Evolutionary conservation across 1,139 yeast genomes (phyloP).

Genomic region (Geotrichum fermentans): DNA sequence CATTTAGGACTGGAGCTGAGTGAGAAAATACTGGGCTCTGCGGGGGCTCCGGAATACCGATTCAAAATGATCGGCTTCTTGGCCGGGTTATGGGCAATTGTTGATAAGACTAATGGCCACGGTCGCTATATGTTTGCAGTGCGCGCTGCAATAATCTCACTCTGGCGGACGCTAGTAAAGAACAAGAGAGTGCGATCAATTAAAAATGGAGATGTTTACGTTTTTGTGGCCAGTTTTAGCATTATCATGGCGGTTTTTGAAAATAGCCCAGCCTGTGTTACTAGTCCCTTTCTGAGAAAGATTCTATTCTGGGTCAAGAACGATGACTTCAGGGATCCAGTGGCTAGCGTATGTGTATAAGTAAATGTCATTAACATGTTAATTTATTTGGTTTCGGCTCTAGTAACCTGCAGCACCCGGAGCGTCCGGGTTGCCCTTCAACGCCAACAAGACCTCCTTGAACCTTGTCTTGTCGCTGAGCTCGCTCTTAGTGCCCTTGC

Average conservation of each 20-base stretch:
- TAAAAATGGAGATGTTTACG: slow-evolving; percentile 33
- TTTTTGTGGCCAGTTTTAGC: slow-evolving; percentile 36
- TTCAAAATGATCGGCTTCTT: slow-evolving; percentile 39
- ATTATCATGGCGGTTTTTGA: slow-evolving; percentile 36
- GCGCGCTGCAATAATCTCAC: slow-evolving; percentile 38
- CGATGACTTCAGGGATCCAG: slow-evolving; percentile 30
- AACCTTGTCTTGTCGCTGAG: slow-evolving; percentile 66
- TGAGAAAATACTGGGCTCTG: slow-evolving; percentile 33
- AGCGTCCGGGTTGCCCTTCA: slow-evolving; percentile 63
- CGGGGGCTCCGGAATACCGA: slow-evolving; percentile 33
- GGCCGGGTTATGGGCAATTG: slow-evolving; percentile 40
- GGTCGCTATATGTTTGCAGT: slow-evolving; percentile 37
- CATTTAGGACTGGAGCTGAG: slow-evolving; percentile 40
- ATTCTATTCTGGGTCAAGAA: slow-evolving; percentile 35
- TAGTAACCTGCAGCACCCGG: slow-evolving; percentile 66
- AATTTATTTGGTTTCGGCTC: not conserved
- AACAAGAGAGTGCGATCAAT: slow-evolving; percentile 28
- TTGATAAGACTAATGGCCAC: slow-evolving; percentile 34
- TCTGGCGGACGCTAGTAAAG: slow-evolving; percentile 36
- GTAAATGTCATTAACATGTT: not conserved
- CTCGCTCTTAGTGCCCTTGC: slow-evolving; percentile 43
- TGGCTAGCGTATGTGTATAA: slow-evolving; percentile 1
- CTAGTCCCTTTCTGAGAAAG: slow-evolving; percentile 34
- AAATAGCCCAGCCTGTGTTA: slow-evolving; percentile 34
- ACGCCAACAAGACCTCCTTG: slow-evolving; percentile 58